Conservation (phyloP, 148 eudicot species). For the Limonium bicolor region DNA sequence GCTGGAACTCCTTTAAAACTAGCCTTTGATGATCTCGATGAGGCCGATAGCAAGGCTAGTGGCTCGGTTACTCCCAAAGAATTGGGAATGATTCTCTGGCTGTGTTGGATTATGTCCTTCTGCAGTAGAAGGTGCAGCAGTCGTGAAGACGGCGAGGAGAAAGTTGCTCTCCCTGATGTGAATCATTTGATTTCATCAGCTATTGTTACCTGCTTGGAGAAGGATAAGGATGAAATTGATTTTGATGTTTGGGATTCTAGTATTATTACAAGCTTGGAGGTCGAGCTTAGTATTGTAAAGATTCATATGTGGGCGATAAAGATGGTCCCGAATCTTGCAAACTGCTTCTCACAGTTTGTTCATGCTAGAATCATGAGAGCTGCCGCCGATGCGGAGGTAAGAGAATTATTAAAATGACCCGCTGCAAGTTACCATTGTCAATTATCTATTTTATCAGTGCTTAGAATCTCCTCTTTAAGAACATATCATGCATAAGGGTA, state of each 20-base stretch:
- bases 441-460: not conserved
- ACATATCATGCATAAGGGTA: not conserved
- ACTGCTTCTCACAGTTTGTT: conserved; percentile 51
- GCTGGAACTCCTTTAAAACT: conserved; percentile 45
- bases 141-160: conserved; percentile 9
- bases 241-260: conserved; percentile 32
- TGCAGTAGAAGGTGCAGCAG: conserved; percentile 14
- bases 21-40: conserved; percentile 39
- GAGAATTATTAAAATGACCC: not conserved
- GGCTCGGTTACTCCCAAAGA: conserved; percentile 48
- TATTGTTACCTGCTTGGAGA: conserved; percentile 36
- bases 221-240: conserved; percentile 15
- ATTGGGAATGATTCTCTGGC: conserved; percentile 47
- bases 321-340: conserved; percentile 57
- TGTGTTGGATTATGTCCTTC: conserved; percentile 61
- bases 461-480: not conserved
- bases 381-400: conserved; percentile 33
- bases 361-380: conserved; percentile 30
- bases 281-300: conserved; percentile 51
- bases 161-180: conserved; percentile 57
- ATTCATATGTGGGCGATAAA: conserved; percentile 62
- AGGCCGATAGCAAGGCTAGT: conserved; percentile 40
- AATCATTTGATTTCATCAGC: conserved; percentile 57
- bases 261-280: conserved; percentile 20
- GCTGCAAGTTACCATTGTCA: not conserved